Conservation (phyloP, 306 rosid species). For the Trichosanthes truncata region DNA sequence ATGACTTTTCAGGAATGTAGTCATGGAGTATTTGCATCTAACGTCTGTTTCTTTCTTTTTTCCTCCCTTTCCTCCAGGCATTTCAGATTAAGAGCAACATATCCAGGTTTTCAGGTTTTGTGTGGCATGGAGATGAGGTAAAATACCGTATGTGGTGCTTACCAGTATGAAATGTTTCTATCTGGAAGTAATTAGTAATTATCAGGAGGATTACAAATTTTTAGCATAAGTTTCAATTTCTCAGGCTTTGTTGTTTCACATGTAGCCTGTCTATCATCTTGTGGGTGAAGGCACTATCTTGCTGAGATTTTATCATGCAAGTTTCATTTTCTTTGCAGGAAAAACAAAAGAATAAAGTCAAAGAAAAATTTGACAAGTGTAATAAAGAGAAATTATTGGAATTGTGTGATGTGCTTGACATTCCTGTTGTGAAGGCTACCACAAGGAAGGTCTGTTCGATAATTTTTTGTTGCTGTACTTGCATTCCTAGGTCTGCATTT, state of each 20-base stretch:
- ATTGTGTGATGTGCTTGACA: conserved; percentile 73
- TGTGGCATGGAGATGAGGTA: conserved; percentile 88
- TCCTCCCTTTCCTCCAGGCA: conserved; percentile 48
- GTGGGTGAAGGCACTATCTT: conserved; percentile 5
- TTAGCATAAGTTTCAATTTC: background rate
- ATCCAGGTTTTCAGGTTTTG: conserved; percentile 92
- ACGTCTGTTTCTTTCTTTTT: background rate
- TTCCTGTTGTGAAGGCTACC: conserved; percentile 53
- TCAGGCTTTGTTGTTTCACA: background rate
- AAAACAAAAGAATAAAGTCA: conserved; percentile 77
- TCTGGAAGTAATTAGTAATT: background rate
- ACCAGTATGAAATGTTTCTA: background rate
- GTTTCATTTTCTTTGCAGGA: conserved; percentile 43
- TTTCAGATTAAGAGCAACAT: conserved; percentile 78
- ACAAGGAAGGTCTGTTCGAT: conserved; percentile 61
- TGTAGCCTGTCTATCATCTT: background rate
- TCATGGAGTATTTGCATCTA: conserved; percentile 1
- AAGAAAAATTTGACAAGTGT: conserved; percentile 83
- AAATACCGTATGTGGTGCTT: background rate
- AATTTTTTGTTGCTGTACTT: conserved; percentile 2
- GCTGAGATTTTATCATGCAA: conserved; percentile 12
- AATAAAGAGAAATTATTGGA: conserved; percentile 82
- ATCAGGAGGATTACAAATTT: background rate
- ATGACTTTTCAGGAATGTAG: background rate
- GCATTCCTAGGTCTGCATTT: background rate